Conservation (phyloP, 306 rosid genomes). For the Dryas drummondii region DNA sequence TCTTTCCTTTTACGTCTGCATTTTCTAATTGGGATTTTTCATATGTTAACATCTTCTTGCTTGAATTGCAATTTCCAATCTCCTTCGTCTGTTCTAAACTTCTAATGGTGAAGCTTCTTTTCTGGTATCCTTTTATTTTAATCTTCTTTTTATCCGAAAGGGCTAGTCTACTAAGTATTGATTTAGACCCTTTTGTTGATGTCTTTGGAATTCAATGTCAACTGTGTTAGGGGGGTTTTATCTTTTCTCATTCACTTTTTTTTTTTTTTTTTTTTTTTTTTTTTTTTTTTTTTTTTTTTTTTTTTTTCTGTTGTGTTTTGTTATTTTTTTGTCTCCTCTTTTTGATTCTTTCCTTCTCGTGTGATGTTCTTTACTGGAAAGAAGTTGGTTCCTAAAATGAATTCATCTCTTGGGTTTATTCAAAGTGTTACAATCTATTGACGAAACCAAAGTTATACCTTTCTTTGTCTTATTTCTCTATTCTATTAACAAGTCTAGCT, state of each 20-base stretch:
- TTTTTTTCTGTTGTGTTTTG: background rate
- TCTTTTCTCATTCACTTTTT: background rate
- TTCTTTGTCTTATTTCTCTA: slow-evolving; percentile 35
- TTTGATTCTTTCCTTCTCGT: slow-evolving; percentile 29
- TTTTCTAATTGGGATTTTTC: slow-evolving; percentile 2
- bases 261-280: background rate
- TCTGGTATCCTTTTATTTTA: background rate
- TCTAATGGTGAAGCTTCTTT: background rate
- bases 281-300: background rate
- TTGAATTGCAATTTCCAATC: background rate
- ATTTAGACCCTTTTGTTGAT: slow-evolving; percentile 5
- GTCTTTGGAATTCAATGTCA: slow-evolving; percentile 14
- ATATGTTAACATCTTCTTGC: background rate
- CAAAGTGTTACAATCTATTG: slow-evolving; percentile 31
- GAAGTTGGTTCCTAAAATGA: slow-evolving; percentile 37
- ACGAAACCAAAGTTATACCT: slow-evolving; percentile 34
- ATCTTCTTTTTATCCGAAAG: background rate
- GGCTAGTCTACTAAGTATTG: background rate
- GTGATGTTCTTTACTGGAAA: slow-evolving; percentile 32
- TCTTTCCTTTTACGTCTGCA: background rate
- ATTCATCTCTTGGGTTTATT: slow-evolving; percentile 14
- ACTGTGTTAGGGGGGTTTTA: slow-evolving; percentile 14
- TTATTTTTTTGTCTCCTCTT: background rate
- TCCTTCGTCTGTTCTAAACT: background rate
- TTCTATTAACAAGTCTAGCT: slow-evolving; percentile 24